Evolutionary conservation across 805 yeast species (phyloP), one percentile per base, ranked within the genome.

Genomic region (Yarrowia keelungensis): DNA sequence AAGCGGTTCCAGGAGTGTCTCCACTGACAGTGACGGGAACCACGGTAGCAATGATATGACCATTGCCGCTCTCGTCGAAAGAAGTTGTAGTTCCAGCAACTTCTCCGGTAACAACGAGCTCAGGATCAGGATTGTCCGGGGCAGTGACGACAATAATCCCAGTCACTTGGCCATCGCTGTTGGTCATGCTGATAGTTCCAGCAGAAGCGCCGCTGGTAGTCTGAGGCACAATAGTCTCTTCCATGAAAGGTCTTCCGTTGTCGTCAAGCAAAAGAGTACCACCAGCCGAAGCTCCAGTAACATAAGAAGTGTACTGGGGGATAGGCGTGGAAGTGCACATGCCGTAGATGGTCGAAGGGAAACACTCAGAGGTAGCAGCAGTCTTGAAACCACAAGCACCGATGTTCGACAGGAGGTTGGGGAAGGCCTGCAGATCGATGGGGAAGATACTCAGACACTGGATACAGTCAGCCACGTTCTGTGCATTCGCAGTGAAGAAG

Each of bases 281-380:
- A 7, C 59, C 59, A 14, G 45, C 4, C 5, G 45, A 7, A 2
- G n/a, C 8, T 1, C 59, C 59, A 22, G 45, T 39, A 4, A 39
- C 59, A 7, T 19, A 5, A 39, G 59, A 53, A 19, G 59, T 53
- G 59, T 53, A 53, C 45, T 53, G 59, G 3, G 59, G 59, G 10
- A 53, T 39, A 4, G 59, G 59, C 19, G 59, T 53, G 11, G 45
- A 38, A 1, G 7, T 1, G 11, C 59, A 53, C 16, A 8, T 14
- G 1, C 59, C 59, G 12, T 39, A 15, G 14, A 53, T 39, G 2
- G 59, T 53, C 1, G 43, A 38, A 2, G 45, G 22, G 10, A 8
- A 14, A 11, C 59, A 53, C 1, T 19, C 14, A 14, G 59, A 7
- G 14, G 19, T 12, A 19, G 59, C 59, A 1, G 59, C 22, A 4